These are phyloP conservation scores for Xylaria cubensis DNA, from an alignment of 495 filamentous ascomycete genomes.

Conservation along the genomic window DNA sequence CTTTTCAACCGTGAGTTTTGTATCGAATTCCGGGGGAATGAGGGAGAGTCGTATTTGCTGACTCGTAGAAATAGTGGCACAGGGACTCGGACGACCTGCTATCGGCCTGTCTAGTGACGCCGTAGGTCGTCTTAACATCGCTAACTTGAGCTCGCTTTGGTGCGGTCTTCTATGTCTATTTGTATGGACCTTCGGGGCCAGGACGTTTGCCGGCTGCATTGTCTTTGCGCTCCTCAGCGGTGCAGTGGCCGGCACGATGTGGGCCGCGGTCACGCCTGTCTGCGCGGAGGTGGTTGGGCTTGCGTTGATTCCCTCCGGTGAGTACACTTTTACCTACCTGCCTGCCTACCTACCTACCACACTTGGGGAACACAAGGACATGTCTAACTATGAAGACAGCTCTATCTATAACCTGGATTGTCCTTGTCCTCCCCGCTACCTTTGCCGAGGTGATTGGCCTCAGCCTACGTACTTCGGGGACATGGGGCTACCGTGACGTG, in stretches of 20 bases:
- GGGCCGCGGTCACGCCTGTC: slow-evolving; percentile 76
- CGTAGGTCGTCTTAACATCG: slow-evolving; percentile 72
- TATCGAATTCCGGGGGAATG: background rate
- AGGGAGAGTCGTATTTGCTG: background rate
- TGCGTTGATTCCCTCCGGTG: slow-evolving; percentile 69
- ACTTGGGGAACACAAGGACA: background rate
- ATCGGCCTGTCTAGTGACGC: slow-evolving; percentile 72
- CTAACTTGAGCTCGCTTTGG: slow-evolving; percentile 64
- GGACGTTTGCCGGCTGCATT: slow-evolving; percentile 68
- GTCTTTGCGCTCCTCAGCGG: slow-evolving; percentile 77
- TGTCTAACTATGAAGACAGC: slow-evolving; percentile 37
- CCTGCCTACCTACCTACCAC: background rate
- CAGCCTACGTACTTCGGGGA: slow-evolving; percentile 60
- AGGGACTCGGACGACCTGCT: slow-evolving; percentile 61
- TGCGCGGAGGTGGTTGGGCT: slow-evolving; percentile 80
- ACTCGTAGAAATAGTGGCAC: slow-evolving; percentile 41
- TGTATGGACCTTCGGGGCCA: slow-evolving; percentile 71
- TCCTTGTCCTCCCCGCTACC: slow-evolving; percentile 73
- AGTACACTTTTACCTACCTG: slow-evolving; percentile 15
- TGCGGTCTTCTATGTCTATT: slow-evolving; percentile 66
- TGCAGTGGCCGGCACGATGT: slow-evolving; percentile 73
- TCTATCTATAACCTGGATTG: slow-evolving; percentile 78
- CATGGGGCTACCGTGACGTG: slow-evolving; percentile 49
- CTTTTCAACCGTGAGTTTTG: slow-evolving; percentile 68
- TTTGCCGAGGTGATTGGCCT: slow-evolving; percentile 78